Percentiles rank a stretch among this genome's conserved stretches.
phyloP scores from a whole-genome alignment of 179 eudicot genomes.

The Amaranthus tricolor region DNA sequence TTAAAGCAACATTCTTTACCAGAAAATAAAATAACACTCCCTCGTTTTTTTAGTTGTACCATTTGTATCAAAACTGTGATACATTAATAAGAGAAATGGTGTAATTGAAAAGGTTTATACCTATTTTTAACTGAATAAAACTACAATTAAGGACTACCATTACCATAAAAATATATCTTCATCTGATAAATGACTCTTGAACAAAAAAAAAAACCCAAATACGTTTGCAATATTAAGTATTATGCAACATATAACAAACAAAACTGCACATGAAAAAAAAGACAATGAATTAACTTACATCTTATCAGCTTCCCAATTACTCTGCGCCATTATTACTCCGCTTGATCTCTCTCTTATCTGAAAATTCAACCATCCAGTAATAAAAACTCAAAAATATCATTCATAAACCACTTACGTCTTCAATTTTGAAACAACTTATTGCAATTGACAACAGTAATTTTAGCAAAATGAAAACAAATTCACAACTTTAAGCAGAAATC shows the following conservation, averaged over 20 bases:
- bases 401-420: not conserved
- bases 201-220: no score
- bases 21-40: no score
- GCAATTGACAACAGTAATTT: not conserved
- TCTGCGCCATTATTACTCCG: slow-evolving; percentile 63
- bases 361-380: not conserved
- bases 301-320: slow-evolving; percentile 98
- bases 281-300: slow-evolving; percentile 48
- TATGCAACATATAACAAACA: not conserved
- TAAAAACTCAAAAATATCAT: slow-evolving; percentile 20
- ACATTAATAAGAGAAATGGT: no score
- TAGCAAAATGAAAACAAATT: not conserved
- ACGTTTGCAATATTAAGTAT: not conserved
- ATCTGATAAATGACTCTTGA: no score
- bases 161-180: no score
- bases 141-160: not conserved
- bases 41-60: no score
- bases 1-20: no score
- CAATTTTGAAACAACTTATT: not conserved
- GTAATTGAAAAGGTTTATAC: no score
- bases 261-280: not conserved
- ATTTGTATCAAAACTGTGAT: no score
- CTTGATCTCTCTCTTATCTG: slow-evolving; percentile 23
- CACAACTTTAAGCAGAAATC: slow-evolving; percentile 13
- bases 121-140: not conserved